Percentiles rank a stretch among this genome's conserved stretches.
Conservation (phyloP, 371 early-diverging fungal genomes). For the Choanephora cucurbitarum region DNA sequence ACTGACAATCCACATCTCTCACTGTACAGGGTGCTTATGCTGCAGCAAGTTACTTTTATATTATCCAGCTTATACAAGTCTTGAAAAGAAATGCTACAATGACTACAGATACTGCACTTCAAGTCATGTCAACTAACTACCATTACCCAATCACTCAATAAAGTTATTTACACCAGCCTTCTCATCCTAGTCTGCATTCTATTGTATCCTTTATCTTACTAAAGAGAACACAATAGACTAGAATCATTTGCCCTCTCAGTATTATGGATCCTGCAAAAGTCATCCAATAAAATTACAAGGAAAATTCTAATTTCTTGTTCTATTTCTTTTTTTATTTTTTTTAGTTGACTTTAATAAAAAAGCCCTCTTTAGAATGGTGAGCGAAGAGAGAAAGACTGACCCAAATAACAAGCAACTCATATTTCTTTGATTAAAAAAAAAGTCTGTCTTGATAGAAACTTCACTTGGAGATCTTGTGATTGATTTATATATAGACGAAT, state of each 20-base stretch:
- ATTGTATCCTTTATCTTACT: slow-evolving; percentile 19
- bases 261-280: too few species aligned
- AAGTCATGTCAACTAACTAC: slow-evolving; percentile 7
- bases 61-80: slow-evolving; percentile 5
- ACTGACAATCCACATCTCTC: neutral
- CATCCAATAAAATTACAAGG: too few species aligned
- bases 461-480: slow-evolving; percentile 94
- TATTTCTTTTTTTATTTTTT: too few species aligned
- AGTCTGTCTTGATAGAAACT: slow-evolving; percentile 87
- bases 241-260: too few species aligned
- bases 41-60: slow-evolving; percentile 14
- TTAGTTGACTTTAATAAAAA: too few species aligned
- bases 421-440: too few species aligned
- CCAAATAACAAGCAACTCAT: too few species aligned
- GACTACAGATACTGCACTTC: slow-evolving; percentile 9
- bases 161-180: slow-evolving; percentile 7
- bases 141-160: slow-evolving; percentile 12
- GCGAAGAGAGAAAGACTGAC: too few species aligned
- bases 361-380: too few species aligned
- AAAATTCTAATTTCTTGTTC: too few species aligned
- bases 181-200: too few species aligned
- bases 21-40: slow-evolving; percentile 14
- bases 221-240: too few species aligned
- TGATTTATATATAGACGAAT: slow-evolving; percentile 80
- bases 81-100: slow-evolving; percentile 3